A percentile compares a stretch with the other conserved stretches of the same genome.
Evolutionary conservation across 441 rosid genomes (phyloP).

Genomic region (Adansonia grandidieri): DNA sequence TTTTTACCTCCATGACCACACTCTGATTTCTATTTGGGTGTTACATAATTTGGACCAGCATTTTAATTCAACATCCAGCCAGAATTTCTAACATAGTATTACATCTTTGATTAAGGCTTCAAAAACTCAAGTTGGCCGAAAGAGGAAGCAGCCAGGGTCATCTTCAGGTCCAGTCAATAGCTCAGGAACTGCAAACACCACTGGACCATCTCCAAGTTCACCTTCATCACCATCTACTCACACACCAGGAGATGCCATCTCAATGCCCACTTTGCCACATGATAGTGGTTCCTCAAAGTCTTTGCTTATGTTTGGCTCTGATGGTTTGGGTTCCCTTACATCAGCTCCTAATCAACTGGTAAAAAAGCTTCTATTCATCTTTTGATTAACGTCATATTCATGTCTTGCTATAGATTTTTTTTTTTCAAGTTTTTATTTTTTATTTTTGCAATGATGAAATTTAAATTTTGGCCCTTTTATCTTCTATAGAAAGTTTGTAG

Average conservation of each 20-base stretch:
- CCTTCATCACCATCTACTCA: slow-evolving; percentile 52
- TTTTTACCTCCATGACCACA: neutral
- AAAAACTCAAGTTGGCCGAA: slow-evolving; percentile 44
- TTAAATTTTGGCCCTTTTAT: neutral
- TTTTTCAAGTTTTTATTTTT: neutral
- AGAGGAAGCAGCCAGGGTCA: slow-evolving; percentile 45
- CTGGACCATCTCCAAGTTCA: slow-evolving; percentile 47
- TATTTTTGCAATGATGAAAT: neutral
- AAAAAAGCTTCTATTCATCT: slow-evolving; percentile 20
- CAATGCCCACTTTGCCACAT: slow-evolving; percentile 42
- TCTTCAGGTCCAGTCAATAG: slow-evolving; percentile 46
- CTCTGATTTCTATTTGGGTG: neutral
- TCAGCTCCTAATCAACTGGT: slow-evolving; percentile 65
- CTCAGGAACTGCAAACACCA: slow-evolving; percentile 45
- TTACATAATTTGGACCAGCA: neutral
- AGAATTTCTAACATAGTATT: neutral
- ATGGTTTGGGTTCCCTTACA: slow-evolving; percentile 54
- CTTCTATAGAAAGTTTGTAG: neutral
- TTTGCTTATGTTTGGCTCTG: slow-evolving; percentile 55
- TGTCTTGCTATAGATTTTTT: slow-evolving; percentile 2
- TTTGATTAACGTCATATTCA: neutral
- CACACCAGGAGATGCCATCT: slow-evolving; percentile 49
- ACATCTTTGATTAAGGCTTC: slow-evolving; percentile 35
- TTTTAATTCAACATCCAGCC: neutral
- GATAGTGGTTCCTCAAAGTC: slow-evolving; percentile 59